Evolutionary conservation across 2,329 filamentous ascomycete species (phyloP), one percentile per base, ranked within the genome.

Genomic region (Calonectria hawksworthii): DNA sequence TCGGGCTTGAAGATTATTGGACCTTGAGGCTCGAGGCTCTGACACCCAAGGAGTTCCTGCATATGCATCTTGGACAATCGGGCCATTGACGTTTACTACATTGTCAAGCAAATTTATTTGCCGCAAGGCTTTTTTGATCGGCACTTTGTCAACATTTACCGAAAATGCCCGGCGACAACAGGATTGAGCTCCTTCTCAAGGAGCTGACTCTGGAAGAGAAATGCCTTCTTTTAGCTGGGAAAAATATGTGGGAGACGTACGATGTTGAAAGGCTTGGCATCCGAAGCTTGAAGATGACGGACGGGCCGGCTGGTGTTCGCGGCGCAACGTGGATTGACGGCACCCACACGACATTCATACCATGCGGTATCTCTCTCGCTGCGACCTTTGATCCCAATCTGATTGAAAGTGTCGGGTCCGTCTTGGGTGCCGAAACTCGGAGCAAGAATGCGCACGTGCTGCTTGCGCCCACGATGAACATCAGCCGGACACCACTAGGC

Each of bases 281-380:
- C 26, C 23, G 34, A 9, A 63, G 67, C 26, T 52, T 70, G 16
- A 70, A 70, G 30, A 63, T 54, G 13, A 70, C 32, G 7, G 67
- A 70, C 14, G 67, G 67, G 18, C 67, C 67, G 18, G 67, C 67
- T 14, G 67, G 67, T 13, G 67, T 63, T 8, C 67, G 67, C 3
- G 67, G 67, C 21, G 30, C 66, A 26, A 38, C 32, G 23, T 69
- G 66, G 66, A 54, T 59, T 28, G 66, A 59, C 18, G 66, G 75
- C 86, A 90, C 52, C 83, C 82, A 18, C 83, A 72, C 38, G 81
- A 81, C 50, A 80, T 83, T 5, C 88, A 85, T 32, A 88, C 88
- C 26, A 85, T 86, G n/a, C 87, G 88, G 32, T 87, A 84, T 51
- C 84, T 81, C 65, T 85, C 85, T 1, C 89, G 90, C 65, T 18